Percentiles rank a stretch among this genome's conserved stretches.
These are phyloP conservation scores for Atkinsonella texensis DNA, from an alignment of 2,329 filamentous ascomycete species.

Conservation along the genomic window DNA sequence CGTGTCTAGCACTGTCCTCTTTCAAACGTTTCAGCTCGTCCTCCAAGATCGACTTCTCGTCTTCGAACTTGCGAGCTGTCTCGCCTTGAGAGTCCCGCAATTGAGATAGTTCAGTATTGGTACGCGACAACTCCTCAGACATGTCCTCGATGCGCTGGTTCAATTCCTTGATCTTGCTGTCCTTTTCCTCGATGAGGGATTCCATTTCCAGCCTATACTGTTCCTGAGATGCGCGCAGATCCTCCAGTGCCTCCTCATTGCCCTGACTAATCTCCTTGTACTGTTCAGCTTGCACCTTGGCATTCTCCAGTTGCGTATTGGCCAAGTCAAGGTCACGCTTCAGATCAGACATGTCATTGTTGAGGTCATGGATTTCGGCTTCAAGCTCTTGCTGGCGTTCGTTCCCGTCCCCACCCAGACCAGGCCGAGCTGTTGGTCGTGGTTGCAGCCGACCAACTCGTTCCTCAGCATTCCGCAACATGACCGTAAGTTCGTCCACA, in stretches of 20 bases:
- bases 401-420: slow-evolving; percentile 27
- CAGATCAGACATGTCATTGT: slow-evolving; percentile 72
- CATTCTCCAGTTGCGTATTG: slow-evolving; percentile 67
- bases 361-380: slow-evolving; percentile 65
- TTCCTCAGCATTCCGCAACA: slow-evolving; percentile 82
- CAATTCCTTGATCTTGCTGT: slow-evolving; percentile 66
- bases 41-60: slow-evolving; percentile 71
- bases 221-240: slow-evolving; percentile 67
- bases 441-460: slow-evolving; percentile 71
- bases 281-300: slow-evolving; percentile 70
- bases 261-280: slow-evolving; percentile 82
- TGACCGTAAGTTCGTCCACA: slow-evolving; percentile 79
- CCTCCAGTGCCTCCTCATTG: slow-evolving; percentile 77
- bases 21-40: slow-evolving; percentile 70
- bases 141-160: slow-evolving; percentile 76
- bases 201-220: slow-evolving; percentile 85
- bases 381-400: slow-evolving; percentile 38
- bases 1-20: slow-evolving; percentile 70
- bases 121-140: slow-evolving; percentile 65
- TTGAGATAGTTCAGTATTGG: slow-evolving; percentile 70
- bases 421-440: slow-evolving; percentile 54
- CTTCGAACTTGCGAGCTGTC: slow-evolving; percentile 55
- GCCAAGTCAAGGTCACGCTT: slow-evolving; percentile 78
- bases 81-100: slow-evolving; percentile 75
- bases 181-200: slow-evolving; percentile 60